Conservation (phyloP, 176 grass and related monocot genomes). For the Pontederia crassipes region DNA sequence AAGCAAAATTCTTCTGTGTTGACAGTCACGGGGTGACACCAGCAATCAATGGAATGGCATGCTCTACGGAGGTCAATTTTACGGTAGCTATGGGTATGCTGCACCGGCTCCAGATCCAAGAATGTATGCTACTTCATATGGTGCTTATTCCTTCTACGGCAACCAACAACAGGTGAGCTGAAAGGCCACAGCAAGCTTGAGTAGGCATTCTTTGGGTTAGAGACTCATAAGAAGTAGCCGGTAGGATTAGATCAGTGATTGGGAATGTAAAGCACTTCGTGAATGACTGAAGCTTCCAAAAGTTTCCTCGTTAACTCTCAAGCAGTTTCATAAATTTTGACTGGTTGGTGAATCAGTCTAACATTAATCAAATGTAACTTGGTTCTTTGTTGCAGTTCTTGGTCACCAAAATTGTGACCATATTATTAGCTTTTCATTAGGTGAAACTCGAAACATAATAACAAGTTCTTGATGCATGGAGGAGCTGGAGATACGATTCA, state of each 20-base stretch:
- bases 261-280: background rate
- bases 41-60: conserved; percentile 77
- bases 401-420: no score
- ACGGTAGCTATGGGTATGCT: conserved; percentile 72
- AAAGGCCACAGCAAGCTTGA: conserved; percentile 8
- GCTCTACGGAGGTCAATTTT: conserved; percentile 66
- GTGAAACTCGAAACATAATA: no score
- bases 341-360: no score
- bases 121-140: conserved; percentile 63
- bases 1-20: background rate
- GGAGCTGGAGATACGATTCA: no score
- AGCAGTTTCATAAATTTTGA: no score
- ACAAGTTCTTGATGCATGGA: no score
- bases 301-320: background rate
- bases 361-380: no score
- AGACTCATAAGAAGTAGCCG: conserved; percentile 6
- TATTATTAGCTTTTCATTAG: no score
- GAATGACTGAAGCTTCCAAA: background rate
- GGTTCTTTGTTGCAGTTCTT: no score
- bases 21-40: conserved; percentile 49
- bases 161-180: conserved; percentile 90
- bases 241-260: background rate
- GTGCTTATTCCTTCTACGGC: conserved; percentile 70
- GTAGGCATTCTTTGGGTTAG: background rate
- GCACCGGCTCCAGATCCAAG: conserved; percentile 68